A percentile compares a stretch with the other conserved stretches of the same genome.
Conservation (phyloP, 164 flowering plant genomes). For the Chloranthus sessilifolius region DNA sequence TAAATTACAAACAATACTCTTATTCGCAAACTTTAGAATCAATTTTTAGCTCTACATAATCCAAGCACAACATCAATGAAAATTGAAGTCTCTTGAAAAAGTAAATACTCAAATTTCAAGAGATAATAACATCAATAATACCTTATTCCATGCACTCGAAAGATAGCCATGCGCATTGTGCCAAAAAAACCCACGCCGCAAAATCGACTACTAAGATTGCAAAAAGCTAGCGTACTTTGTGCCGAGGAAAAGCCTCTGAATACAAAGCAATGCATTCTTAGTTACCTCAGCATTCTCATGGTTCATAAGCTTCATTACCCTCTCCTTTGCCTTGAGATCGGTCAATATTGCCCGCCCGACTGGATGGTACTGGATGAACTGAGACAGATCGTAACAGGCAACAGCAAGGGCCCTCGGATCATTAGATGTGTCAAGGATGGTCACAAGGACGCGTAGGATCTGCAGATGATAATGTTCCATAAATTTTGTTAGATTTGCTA, state of each 20-base stretch:
- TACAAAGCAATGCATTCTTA: conserved; percentile 80
- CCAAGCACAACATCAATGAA: too few species aligned
- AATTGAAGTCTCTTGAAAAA: too few species aligned
- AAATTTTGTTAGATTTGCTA: too few species aligned
- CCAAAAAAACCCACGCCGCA: too few species aligned
- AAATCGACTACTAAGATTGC: conserved; percentile 40
- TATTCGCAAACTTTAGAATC: too few species aligned
- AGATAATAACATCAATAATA: too few species aligned
- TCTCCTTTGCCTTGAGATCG: conserved; percentile 87
- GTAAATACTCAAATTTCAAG: too few species aligned
- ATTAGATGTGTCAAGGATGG: conserved; percentile 81
- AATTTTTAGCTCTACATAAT: too few species aligned
- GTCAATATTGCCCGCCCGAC: conserved; percentile 77
- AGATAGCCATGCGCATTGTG: too few species aligned
- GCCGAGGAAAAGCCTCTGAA: conserved; percentile 94
- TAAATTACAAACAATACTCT: too few species aligned
- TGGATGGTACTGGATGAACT: conserved; percentile 82
- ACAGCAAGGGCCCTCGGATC: conserved; percentile 86
- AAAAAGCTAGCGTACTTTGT: conserved; percentile 96
- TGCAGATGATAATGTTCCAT: conserved; percentile 21
- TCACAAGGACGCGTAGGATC: conserved; percentile 89
- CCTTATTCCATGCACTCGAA: too few species aligned
- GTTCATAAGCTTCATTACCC: conserved; percentile 91
- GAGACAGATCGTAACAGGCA: conserved; percentile 93
- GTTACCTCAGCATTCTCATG: conserved; percentile 90